Evolutionary conservation across 306 rosid genomes (phyloP).

Genomic region (Lathyrus tuberosus): DNA sequence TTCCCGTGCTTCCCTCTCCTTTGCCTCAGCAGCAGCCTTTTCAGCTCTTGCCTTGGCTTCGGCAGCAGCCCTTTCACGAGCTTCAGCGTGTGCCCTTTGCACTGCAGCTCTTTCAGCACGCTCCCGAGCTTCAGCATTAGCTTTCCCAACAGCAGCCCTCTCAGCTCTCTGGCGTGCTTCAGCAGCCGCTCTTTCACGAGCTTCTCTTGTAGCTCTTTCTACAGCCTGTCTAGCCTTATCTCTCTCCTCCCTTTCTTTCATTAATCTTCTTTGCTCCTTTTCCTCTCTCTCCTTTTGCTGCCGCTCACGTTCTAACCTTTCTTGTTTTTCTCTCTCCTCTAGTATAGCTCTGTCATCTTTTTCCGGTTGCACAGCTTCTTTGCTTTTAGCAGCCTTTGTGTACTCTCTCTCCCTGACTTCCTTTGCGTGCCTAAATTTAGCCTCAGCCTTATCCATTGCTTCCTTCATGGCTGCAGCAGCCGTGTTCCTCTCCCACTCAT

Average conservation of each 20-base stretch:
- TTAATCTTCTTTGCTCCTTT: slow-evolving; percentile 62
- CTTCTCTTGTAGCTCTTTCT: slow-evolving; percentile 98
- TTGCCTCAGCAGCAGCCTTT: slow-evolving; percentile 65
- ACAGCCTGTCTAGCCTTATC: slow-evolving; percentile 90
- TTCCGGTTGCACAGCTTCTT: slow-evolving; percentile 66
- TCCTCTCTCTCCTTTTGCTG: slow-evolving; percentile 74
- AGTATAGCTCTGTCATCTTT: slow-evolving; percentile 62
- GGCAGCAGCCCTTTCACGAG: slow-evolving; percentile 96
- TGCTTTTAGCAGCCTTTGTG: slow-evolving; percentile 70
- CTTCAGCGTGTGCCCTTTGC: slow-evolving; percentile 95
- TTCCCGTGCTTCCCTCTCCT: slow-evolving; percentile 49
- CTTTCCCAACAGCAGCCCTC: slow-evolving; percentile 85
- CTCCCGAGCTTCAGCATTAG: slow-evolving; percentile 83
- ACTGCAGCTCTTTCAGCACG: slow-evolving; percentile 99
- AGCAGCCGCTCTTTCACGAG: slow-evolving; percentile 90
- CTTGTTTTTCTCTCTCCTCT: slow-evolving; percentile 65
- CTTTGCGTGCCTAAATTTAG: slow-evolving; percentile 88
- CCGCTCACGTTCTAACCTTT: slow-evolving; percentile 66
- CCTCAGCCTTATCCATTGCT: slow-evolving; percentile 97
- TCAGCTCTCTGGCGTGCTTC: slow-evolving; percentile 88
- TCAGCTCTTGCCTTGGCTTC: slow-evolving; percentile 80
- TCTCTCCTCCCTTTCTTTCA: slow-evolving; percentile 72
- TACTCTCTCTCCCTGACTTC: slow-evolving; percentile 90
- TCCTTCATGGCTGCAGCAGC: slow-evolving; percentile 99
- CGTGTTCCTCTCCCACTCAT: slow-evolving; percentile 87